Evolutionary conservation across 2,329 filamentous ascomycete species (phyloP).

Genomic region (Rhexocercosporidium sp.): DNA sequence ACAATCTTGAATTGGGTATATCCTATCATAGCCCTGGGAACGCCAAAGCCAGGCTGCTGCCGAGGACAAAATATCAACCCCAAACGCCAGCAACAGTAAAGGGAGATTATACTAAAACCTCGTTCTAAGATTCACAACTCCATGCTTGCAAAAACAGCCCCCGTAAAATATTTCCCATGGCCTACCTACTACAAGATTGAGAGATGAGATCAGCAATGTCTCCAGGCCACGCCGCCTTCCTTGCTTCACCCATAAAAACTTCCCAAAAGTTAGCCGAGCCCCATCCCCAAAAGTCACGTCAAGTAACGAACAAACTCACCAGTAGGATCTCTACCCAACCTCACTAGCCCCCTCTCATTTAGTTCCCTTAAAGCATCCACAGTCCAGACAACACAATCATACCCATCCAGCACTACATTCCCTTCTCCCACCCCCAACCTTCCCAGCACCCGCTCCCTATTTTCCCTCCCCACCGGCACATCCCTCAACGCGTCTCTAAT

Average conservation of each 20-base stretch:
- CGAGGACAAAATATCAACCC: no score
- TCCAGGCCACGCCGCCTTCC: not conserved
- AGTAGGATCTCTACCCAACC: constrained; percentile 4
- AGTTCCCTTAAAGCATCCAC: constrained; percentile 29
- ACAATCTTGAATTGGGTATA: no score
- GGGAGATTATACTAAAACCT: no score
- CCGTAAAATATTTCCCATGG: no score
- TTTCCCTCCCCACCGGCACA: constrained; percentile 29
- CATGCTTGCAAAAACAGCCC: no score
- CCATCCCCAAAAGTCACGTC: no score
- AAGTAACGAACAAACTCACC: not conserved
- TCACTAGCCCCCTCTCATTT: constrained; percentile 21
- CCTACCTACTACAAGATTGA: not conserved
- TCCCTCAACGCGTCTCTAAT: constrained; percentile 25
- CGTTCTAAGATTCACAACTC: no score
- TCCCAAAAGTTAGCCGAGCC: not conserved
- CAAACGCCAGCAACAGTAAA: no score
- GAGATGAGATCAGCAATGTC: not conserved
- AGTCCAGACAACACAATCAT: constrained; percentile 37
- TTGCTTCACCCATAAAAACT: constrained; percentile 6
- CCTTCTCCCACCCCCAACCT: constrained; percentile 22
- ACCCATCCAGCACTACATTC: constrained; percentile 31
- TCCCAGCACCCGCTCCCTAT: constrained; percentile 18
- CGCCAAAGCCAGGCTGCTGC: no score
- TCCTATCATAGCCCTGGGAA: no score